phyloP scores from a whole-genome alignment of 306 rosid genomes.

The Lotus japonicus region DNA sequence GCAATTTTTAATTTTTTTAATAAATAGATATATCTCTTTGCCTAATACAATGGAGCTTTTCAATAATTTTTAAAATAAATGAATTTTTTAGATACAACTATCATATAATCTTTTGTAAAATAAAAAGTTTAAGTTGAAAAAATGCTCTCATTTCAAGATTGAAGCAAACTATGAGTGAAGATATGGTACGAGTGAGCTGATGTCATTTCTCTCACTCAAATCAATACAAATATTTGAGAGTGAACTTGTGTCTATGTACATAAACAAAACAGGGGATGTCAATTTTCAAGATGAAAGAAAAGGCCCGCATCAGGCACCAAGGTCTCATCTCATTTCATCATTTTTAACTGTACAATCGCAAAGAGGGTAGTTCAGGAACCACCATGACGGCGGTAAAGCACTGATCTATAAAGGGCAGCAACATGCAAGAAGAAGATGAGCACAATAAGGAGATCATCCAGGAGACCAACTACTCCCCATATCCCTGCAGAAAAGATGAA shows the following conservation, averaged over 20 bases:
- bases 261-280: background rate
- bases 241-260: conserved; percentile 12
- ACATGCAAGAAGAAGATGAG: conserved; percentile 70
- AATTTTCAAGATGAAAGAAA: background rate
- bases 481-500: conserved; percentile 42
- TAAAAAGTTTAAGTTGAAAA: too few relatives aligned
- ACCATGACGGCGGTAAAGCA: conserved; percentile 66
- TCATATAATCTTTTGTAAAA: too few relatives aligned
- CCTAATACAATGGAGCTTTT: too few relatives aligned
- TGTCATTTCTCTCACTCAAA: too few relatives aligned
- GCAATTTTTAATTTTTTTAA: too few relatives aligned
- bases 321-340: background rate
- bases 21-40: too few relatives aligned
- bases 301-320: background rate
- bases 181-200: too few relatives aligned
- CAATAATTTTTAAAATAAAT: too few relatives aligned
- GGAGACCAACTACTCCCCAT: conserved; percentile 66
- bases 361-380: conserved; percentile 36
- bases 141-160: too few relatives aligned
- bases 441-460: conserved; percentile 67
- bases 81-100: too few relatives aligned
- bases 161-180: too few relatives aligned
- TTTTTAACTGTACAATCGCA: too few relatives aligned
- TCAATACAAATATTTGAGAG: background rate
- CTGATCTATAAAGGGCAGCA: conserved; percentile 72